Evolutionary conservation across 805 yeast genomes (phyloP), one percentile per base, ranked within the genome.

Genomic region (Isabelozyma rhagii): DNA sequence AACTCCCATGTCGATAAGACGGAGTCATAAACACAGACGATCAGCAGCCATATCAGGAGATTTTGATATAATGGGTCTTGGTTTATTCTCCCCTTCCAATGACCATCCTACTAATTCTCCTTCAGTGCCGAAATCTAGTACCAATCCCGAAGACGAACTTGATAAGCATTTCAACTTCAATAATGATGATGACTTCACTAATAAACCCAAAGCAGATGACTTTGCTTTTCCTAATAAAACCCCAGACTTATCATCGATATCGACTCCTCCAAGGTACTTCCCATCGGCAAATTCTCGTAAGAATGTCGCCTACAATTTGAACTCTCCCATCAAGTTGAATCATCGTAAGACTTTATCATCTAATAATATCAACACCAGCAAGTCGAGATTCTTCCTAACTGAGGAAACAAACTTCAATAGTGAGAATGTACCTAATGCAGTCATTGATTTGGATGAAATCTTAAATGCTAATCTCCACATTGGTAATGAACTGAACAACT

Each of bases 31-130:
- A 43, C 97, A 90, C 60, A 81, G 89, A 59, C 72, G 97, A 47
- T 89, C 96, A 0, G 91, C 93, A 18, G 96, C 96, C 0, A 85
- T 90, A 6, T 87, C 94, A 8, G 94, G 94, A 4, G 96, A 90
- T 63, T 87, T 89, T 62, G 94, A 87, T 57, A 61, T 62, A 8
- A 57, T 62, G 45, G 77, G 75, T 6, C 54, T 70, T 38, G 76
- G 76, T 1, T 53, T 71, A 38, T 68, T 69, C 47, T 64, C 70
- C 5, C 67, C 71, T 3, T 61, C 66, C n/a, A 55, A 56, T 27
- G 34, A 42, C 15, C 45, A 18, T 15, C 7, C 25, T n/a, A 39
- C 11, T 8, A 39, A 39, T 39, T 39, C 41, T 4, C 41, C 17
- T 5, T 10, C 10, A 39, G 14, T 39, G 1, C 46, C 46, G 9